Base-by-base conservation (phyloP, 2,329 filamentous ascomycete genomes). In the Aspergillus oerlinghausenensis region DNA sequence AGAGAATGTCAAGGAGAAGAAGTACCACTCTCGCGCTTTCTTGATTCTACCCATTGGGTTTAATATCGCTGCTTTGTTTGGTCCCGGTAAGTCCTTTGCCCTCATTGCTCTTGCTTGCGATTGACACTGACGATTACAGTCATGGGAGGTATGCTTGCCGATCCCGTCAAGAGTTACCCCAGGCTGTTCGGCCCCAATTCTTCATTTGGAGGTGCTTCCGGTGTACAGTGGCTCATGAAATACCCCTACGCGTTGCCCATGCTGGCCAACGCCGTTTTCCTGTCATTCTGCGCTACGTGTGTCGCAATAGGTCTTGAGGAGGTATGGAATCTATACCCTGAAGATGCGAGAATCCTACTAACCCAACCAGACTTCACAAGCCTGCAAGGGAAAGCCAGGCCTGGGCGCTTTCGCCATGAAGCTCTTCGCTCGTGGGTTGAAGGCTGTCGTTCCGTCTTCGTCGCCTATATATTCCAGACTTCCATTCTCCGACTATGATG, bases 171-270 rank as follows among this genome's bases (percentile, higher is more conserved):
- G n/a, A 85, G 79, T 23, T 83, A 89, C 63, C 87, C 88, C 0
- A 73, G 71, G 0, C 60, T 88, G 0, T 90, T 90, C 64, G 86
- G 84, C 1, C 77, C 80, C 4, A 79, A 79, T 17, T 84, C 83
- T 1, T 70, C 79, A 0, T 77, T 88, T 51, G 82, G 82, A 4
- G 82, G 82, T 9, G 72, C 77, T 45, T 53, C 77, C 45, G 84
- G 84, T 0, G 85, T 84, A 1, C 69, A 79, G 49, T 88, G 87
- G 84, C 80, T 88, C 69, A 78, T 74, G 25, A 74, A 71, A 48
- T 89, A 84, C 67, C 87, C 87, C 0, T 90, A 88, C 69, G 85
- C 87, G 1, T 73, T 89, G 51, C 88, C 88, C 0, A 89, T 88
- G 67, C 70, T 90, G 4, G 78, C 88, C 50, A 88, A 86, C 65